phyloP scores from a whole-genome alignment of 2,329 filamentous ascomycete genomes.

The Fusarium bactridioides region DNA sequence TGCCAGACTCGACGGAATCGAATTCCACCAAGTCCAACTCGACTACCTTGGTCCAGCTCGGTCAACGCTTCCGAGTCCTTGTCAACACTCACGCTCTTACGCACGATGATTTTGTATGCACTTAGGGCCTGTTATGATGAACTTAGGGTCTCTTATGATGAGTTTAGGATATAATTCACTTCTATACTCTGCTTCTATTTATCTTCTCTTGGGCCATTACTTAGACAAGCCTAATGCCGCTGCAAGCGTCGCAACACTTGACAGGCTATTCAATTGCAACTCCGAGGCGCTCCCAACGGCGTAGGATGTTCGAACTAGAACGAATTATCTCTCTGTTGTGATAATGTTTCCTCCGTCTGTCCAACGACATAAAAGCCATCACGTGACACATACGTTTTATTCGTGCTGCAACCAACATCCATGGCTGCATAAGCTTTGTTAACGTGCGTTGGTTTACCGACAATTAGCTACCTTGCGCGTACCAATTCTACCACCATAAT shows the following conservation, averaged over 20 bases:
- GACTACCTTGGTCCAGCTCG: not conserved
- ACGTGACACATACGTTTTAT: not conserved
- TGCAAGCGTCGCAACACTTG: too few relatives aligned
- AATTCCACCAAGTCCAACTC: not conserved
- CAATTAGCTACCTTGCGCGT: not conserved
- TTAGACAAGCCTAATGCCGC: not conserved
- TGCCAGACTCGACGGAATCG: not conserved
- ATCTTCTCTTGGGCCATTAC: not conserved
- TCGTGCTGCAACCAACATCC: not conserved
- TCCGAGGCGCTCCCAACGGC: fast-evolving
- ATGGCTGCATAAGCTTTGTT: not conserved
- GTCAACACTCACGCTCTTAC: not conserved
- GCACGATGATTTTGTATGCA: not conserved
- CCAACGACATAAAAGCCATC: not conserved
- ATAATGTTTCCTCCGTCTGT: not conserved
- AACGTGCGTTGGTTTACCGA: not conserved
- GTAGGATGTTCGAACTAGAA: not conserved
- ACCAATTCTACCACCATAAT: too few relatives aligned
- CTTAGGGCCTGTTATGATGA: not conserved
- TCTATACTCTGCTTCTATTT: not conserved
- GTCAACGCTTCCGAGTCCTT: not conserved
- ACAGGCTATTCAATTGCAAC: not conserved
- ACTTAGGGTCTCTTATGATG: not conserved
- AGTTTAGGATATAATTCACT: not conserved
- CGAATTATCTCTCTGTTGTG: not conserved